Conservation (phyloP, 106 monocot species). For the Acorus calamus region DNA sequence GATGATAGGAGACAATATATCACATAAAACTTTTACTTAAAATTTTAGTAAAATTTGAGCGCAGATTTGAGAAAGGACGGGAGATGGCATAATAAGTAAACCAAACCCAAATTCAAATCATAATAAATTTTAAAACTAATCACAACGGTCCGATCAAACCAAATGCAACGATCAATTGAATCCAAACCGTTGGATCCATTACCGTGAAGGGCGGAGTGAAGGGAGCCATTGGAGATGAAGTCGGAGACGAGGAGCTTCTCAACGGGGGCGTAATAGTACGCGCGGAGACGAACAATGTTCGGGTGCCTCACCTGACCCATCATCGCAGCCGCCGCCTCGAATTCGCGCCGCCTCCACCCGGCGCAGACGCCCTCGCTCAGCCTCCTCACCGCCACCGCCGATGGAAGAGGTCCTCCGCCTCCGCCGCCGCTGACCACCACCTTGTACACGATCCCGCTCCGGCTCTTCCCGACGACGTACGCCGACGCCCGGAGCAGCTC, state of each 20-base stretch:
- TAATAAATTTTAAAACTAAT: too few species aligned
- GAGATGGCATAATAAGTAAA: too few species aligned
- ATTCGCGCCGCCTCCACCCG: constrained; percentile 50
- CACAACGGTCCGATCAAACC: too few species aligned
- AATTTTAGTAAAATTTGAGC: too few species aligned
- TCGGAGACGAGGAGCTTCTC: constrained; percentile 91
- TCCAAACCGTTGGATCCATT: neutral
- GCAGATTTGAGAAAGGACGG: too few species aligned
- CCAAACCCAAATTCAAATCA: too few species aligned
- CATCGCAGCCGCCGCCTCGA: constrained; percentile 66
- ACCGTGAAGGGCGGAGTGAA: constrained; percentile 59
- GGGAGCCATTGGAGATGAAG: constrained; percentile 68
- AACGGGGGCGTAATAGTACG: constrained; percentile 89
- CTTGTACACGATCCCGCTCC: constrained; percentile 75
- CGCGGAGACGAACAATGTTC: constrained; percentile 57
- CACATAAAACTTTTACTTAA: too few species aligned
- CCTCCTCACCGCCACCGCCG: constrained; percentile 53
- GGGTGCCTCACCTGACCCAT: constrained; percentile 69
- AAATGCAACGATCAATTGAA: too few species aligned
- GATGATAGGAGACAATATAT: too few species aligned
- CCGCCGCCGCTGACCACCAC: constrained; percentile 47
- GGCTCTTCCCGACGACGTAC: constrained; percentile 87
- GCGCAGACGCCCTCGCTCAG: constrained; percentile 32
- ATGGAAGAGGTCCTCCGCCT: neutral
- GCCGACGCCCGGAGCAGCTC: constrained; percentile 91